Percentiles rank a stretch among this genome's conserved stretches.
phyloP scores from a whole-genome alignment of 2,329 filamentous ascomycete species.

The Plectosphaerella sp. region DNA sequence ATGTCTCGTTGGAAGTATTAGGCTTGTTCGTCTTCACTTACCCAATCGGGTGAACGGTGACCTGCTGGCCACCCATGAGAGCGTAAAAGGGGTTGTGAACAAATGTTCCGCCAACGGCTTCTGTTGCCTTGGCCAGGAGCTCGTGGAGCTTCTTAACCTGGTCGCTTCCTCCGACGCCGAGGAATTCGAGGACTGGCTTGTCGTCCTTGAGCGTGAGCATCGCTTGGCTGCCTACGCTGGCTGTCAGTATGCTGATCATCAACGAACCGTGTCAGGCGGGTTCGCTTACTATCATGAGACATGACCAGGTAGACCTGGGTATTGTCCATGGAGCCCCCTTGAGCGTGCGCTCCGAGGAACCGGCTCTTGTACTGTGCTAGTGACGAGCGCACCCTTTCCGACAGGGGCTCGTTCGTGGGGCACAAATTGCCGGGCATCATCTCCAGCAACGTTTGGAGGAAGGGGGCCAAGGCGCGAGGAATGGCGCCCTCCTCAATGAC shows the following conservation, averaged over 20 bases:
- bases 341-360: conserved; percentile 55
- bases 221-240: conserved; percentile 48
- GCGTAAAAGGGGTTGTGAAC: conserved; percentile 55
- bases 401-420: conserved; percentile 29
- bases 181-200: conserved; percentile 54
- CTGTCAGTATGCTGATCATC: neutral
- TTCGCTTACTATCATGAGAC: conserved; percentile 54
- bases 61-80: conserved; percentile 50
- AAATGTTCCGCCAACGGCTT: conserved; percentile 55
- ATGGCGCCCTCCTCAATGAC: conserved; percentile 62
- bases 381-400: conserved; percentile 38
- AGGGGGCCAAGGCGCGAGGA: conserved; percentile 48
- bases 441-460: conserved; percentile 55
- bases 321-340: conserved; percentile 49
- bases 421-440: conserved; percentile 42
- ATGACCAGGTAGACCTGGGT: conserved; percentile 64
- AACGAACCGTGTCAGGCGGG: conserved; percentile 5
- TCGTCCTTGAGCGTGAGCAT: conserved; percentile 55
- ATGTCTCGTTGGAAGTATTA: conserved; percentile 2
- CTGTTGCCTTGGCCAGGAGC: conserved; percentile 48
- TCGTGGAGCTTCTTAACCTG: conserved; percentile 49
- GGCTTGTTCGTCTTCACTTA: conserved; percentile 21
- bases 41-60: conserved; percentile 65
- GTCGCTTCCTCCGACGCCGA: conserved; percentile 51
- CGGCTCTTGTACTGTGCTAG: conserved; percentile 46